Conservation (phyloP, 352 stramenopile genomes). For the Pythium coloratum region DNA sequence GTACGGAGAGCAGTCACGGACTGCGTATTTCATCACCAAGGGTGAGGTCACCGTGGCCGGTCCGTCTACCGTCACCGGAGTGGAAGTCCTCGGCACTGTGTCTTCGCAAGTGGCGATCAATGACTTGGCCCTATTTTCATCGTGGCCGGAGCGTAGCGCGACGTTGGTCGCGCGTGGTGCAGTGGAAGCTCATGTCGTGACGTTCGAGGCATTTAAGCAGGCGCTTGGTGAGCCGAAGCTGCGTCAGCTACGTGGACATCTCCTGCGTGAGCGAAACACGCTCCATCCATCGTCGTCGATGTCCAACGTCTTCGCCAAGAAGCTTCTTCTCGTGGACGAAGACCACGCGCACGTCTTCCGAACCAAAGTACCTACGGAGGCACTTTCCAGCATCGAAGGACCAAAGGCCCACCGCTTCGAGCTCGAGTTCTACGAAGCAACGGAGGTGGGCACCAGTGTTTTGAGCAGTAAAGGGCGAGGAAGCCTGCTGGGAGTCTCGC, state of each 20-base stretch:
- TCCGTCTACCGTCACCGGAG: constrained; percentile 42
- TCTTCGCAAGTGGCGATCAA: constrained; percentile 39
- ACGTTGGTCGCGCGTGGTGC: constrained; percentile 38
- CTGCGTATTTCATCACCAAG: constrained; percentile 45
- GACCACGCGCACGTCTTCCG: constrained; percentile 54
- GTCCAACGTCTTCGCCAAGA: neutral
- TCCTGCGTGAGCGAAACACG: constrained; percentile 34
- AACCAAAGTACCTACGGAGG: constrained; percentile 36
- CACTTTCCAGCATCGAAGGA: neutral
- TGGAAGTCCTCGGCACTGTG: constrained; percentile 31
- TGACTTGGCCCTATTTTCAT: constrained; percentile 54
- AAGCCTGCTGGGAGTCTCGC: constrained; percentile 36
- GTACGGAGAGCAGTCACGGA: constrained; percentile 47
- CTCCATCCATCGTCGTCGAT: neutral
- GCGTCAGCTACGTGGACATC: constrained; percentile 34
- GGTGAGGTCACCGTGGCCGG: constrained; percentile 47
- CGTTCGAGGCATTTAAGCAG: constrained; percentile 34
- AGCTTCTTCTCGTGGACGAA: constrained; percentile 18
- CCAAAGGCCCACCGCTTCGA: constrained; percentile 31
- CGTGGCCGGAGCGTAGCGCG: constrained; percentile 40
- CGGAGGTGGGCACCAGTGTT: constrained; percentile 3
- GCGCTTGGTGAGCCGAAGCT: constrained; percentile 39
- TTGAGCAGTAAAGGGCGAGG: constrained; percentile 16
- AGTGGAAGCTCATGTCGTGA: constrained; percentile 44
- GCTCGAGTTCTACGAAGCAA: constrained; percentile 27